These are phyloP conservation scores for Acer negundo DNA, from an alignment of 345 rosid genomes.

Conservation along the genomic window DNA sequence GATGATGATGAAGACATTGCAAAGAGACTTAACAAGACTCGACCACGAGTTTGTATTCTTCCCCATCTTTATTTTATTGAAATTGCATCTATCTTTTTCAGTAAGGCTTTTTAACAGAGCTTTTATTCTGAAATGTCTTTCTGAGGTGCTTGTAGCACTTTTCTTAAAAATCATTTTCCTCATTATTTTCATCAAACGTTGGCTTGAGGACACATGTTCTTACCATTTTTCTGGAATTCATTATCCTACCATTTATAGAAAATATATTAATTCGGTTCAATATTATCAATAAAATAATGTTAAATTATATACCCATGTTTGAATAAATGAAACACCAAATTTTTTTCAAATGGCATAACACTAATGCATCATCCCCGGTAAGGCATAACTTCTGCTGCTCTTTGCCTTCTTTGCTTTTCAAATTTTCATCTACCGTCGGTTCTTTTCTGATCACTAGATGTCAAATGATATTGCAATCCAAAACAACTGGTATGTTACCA, in stretches of 20 bases:
- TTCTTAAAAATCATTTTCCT: not conserved
- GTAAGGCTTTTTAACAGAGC: not conserved
- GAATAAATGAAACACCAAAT: not conserved
- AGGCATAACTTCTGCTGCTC: too few species aligned
- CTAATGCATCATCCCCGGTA: too few species aligned
- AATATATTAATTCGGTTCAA: not conserved
- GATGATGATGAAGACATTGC: conserved; percentile 61
- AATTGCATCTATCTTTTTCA: not conserved
- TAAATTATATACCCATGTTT: not conserved
- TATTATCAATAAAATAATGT: not conserved
- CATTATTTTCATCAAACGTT: not conserved
- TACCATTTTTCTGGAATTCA: not conserved
- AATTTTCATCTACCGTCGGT: too few species aligned
- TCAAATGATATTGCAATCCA: too few species aligned
- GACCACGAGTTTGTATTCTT: conserved; percentile 62
- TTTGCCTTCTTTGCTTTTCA: too few species aligned
- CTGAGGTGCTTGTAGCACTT: conserved; percentile 1
- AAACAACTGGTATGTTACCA: too few species aligned
- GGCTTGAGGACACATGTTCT: not conserved
- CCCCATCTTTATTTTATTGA: not conserved
- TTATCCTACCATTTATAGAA: not conserved
- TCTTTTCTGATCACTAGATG: too few species aligned
- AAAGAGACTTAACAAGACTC: conserved; percentile 59
- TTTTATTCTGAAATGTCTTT: not conserved
- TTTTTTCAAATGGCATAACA: not conserved